Evolutionary conservation across 176 grass and related monocot species (phyloP).

Genomic region (Cenchrus fungigraminus): DNA sequence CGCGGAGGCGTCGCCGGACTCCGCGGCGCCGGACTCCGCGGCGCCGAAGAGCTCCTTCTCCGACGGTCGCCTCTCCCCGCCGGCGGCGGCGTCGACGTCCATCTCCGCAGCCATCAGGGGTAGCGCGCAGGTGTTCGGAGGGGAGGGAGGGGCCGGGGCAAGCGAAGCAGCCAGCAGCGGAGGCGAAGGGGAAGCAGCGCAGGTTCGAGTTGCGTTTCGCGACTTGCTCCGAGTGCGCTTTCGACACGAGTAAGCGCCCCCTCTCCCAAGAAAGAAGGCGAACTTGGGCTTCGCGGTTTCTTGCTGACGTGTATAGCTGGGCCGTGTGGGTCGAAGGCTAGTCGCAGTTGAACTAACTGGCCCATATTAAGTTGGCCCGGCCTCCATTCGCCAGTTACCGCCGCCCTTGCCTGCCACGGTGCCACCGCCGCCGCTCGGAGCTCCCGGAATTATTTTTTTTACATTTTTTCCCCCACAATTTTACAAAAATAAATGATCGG

Average conservation of each 20-base stretch:
- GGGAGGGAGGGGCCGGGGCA: background rate
- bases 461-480: too few relatives aligned
- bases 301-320: background rate
- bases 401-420: too few relatives aligned
- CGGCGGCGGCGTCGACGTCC: conserved; percentile 45
- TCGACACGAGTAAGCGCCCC: background rate
- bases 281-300: background rate
- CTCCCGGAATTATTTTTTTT: too few relatives aligned
- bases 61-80: conserved; percentile 29
- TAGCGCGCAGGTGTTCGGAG: background rate
- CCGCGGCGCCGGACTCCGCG: conserved; percentile 73
- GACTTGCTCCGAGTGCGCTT: background rate
- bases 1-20: conserved; percentile 50
- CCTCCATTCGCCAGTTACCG: too few relatives aligned
- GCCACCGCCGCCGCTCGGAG: too few relatives aligned
- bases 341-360: too few relatives aligned
- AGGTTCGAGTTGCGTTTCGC: background rate
- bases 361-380: too few relatives aligned
- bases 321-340: background rate
- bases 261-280: conserved; percentile 12
- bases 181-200: background rate
- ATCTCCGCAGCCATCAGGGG: conserved; percentile 50
- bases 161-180: background rate
- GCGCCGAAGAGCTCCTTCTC: conserved; percentile 79
- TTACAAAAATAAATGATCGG: too few relatives aligned